These are phyloP conservation scores for Glycine soja DNA, from an alignment of 306 rosid species.

Conservation along the genomic window DNA sequence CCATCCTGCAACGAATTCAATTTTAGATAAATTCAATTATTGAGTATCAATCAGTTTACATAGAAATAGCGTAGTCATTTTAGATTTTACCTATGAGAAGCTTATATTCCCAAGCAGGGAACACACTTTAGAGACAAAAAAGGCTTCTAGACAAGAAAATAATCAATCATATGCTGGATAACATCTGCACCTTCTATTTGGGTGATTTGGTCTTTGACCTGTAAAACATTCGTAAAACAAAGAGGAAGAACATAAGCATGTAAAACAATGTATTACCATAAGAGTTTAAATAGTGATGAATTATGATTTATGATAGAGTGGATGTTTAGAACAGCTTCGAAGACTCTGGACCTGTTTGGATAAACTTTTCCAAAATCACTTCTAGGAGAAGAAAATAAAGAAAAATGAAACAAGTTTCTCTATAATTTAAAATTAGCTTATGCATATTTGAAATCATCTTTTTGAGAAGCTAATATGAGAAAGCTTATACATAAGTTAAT, in stretches of 20 bases:
- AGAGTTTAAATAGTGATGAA: too few relatives aligned
- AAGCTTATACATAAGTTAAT: too few relatives aligned
- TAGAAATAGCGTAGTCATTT: not conserved
- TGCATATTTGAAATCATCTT: too few relatives aligned
- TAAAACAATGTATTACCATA: not conserved
- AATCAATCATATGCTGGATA: conserved; percentile 85
- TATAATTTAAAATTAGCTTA: too few relatives aligned
- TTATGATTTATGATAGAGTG: too few relatives aligned
- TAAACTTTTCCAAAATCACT: too few relatives aligned
- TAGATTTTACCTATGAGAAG: conserved; percentile 41
- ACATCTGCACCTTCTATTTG: conserved; percentile 97
- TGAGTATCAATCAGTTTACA: conserved; percentile 20
- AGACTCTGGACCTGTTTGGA: not conserved
- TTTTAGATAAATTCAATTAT: conserved; percentile 25
- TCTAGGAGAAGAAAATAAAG: too few relatives aligned
- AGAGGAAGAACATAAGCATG: too few relatives aligned
- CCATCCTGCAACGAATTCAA: conserved; percentile 48
- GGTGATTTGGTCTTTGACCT: conserved; percentile 79
- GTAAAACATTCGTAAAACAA: conserved; percentile 13
- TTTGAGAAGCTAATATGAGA: too few relatives aligned
- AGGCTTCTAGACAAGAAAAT: conserved; percentile 64
- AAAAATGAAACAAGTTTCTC: too few relatives aligned
- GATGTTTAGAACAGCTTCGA: not conserved
- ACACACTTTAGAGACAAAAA: not conserved
- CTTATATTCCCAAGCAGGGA: conserved; percentile 12